These are phyloP conservation scores for Rhodomyrtus psidioides DNA, from an alignment of 441 rosid species.

Conservation along the genomic window DNA sequence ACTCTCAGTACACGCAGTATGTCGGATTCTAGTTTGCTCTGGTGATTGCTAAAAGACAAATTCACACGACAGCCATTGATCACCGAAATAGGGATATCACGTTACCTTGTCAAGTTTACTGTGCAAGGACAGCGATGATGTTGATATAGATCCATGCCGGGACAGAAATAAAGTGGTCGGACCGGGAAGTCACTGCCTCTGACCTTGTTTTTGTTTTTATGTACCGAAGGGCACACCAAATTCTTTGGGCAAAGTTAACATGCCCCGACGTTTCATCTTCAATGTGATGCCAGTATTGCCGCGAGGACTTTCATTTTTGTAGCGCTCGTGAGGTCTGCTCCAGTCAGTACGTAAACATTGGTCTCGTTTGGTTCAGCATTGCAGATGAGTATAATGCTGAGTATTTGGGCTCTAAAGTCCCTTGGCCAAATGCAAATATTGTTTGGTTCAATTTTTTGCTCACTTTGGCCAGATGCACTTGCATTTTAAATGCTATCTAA, in stretches of 20 bases:
- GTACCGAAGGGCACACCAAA: not conserved
- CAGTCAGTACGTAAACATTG: not conserved
- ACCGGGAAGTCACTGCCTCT: not conserved
- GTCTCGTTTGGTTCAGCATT: no score
- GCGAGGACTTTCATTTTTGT: not conserved
- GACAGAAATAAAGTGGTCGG: not conserved
- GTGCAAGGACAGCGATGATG: not conserved
- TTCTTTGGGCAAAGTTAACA: not conserved
- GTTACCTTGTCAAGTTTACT: not conserved
- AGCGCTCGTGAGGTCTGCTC: not conserved
- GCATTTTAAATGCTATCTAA: no score
- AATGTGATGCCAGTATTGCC: not conserved
- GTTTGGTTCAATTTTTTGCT: no score
- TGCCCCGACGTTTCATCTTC: not conserved
- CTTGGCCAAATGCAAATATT: no score
- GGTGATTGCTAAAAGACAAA: not conserved
- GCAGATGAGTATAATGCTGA: no score
- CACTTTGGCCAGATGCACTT: no score
- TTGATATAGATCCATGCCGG: not conserved
- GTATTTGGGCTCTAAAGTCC: no score
- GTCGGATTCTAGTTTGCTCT: constrained; percentile 53
- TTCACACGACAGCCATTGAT: not conserved
- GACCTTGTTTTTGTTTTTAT: not conserved
- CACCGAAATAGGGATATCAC: not conserved
- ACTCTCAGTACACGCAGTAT: constrained; percentile 71